Evolutionary conservation across 306 rosid genomes (phyloP).

Genomic region (Chamaecrista fasciculata): DNA sequence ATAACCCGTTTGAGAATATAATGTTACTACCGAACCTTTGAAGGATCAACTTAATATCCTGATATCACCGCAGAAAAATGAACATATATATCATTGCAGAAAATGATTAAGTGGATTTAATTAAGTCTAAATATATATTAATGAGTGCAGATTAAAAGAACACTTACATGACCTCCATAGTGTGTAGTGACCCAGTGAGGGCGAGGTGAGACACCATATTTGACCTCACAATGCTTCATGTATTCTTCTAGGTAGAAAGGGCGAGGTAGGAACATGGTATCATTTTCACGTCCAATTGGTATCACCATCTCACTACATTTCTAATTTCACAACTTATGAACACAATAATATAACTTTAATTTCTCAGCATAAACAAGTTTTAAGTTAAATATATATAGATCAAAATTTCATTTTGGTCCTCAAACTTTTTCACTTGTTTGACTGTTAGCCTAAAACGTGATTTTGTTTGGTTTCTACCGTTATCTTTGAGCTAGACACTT

Average conservation of each 20-base stretch:
- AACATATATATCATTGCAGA: too few species aligned
- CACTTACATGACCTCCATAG: constrained; percentile 66
- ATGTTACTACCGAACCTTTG: constrained; percentile 59
- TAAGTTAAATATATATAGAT: too few species aligned
- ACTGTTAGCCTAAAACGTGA: too few species aligned
- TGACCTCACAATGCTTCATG: constrained; percentile 19
- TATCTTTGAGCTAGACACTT: too few species aligned
- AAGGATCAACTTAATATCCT: constrained; percentile 52
- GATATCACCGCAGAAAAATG: neutral
- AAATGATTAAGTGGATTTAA: too few species aligned
- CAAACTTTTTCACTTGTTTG: too few species aligned
- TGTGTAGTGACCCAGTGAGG: constrained; percentile 61
- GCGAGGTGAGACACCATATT: constrained; percentile 52
- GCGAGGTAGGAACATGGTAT: constrained; percentile 41
- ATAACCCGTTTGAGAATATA: constrained; percentile 70
- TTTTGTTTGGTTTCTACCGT: too few species aligned
- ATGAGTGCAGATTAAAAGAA: neutral
- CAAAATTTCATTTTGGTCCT: too few species aligned
- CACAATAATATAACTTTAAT: too few species aligned
- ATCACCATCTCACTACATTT: constrained; percentile 42
- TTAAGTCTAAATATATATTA: too few species aligned
- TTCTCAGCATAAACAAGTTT: too few species aligned
- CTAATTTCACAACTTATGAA: too few species aligned
- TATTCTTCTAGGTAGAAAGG: constrained; percentile 21
- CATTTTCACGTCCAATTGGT: constrained; percentile 23